These are phyloP conservation scores for Pezicula carpinea DNA, from an alignment of 2,329 filamentous ascomycete genomes.

Conservation along the genomic window DNA sequence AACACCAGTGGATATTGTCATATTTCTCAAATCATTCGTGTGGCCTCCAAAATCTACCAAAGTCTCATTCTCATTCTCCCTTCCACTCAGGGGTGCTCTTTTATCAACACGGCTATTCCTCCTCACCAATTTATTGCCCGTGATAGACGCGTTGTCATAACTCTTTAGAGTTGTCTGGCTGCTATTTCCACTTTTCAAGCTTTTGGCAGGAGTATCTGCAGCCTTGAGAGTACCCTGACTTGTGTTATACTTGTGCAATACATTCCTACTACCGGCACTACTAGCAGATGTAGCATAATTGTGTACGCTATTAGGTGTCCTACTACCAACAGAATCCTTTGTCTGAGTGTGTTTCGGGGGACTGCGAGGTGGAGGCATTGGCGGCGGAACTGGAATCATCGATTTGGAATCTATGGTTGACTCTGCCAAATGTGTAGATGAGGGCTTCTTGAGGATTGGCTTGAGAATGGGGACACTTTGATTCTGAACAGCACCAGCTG, in stretches of 20 bases:
- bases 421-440: constrained; percentile 17
- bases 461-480: constrained; percentile 13
- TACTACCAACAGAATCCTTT: constrained; percentile 15
- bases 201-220: constrained; percentile 7
- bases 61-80: background rate
- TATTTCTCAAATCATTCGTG: background rate
- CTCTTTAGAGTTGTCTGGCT: constrained; percentile 8
- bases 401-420: constrained; percentile 2
- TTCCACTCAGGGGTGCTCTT: background rate
- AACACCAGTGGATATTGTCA: no score
- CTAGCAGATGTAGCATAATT: constrained; percentile 7
- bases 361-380: constrained; percentile 15
- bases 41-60: background rate
- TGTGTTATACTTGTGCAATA: constrained; percentile 19
- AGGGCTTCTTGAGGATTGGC: constrained; percentile 25
- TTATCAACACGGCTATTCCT: constrained; percentile 7
- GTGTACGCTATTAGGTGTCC: constrained; percentile 3
- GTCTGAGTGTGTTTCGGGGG: constrained; percentile 16
- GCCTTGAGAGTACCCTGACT: constrained; percentile 17
- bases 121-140: constrained; percentile 16
- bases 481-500: background rate
- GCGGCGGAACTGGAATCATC: constrained; percentile 1
- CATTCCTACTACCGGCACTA: constrained; percentile 12
- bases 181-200: constrained; percentile 6
- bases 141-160: constrained; percentile 14